Evolutionary conservation across 78 protist genomes (phyloP).

Genomic region (Isochrysis galbana): DNA sequence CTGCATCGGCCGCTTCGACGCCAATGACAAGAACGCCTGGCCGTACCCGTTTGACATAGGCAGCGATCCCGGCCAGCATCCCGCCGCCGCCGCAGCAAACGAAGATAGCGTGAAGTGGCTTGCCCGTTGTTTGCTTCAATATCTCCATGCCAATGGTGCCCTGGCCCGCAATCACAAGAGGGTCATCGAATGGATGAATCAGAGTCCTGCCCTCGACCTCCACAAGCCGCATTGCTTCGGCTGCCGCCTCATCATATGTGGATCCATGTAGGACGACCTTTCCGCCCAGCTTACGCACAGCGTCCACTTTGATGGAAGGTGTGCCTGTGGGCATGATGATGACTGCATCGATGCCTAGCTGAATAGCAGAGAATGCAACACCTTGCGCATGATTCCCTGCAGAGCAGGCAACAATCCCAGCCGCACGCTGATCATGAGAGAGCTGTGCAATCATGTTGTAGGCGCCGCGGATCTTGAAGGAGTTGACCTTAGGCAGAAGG

Average conservation of each 20-base stretch:
- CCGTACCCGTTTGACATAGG: slow-evolving; percentile 59
- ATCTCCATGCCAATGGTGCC: slow-evolving; percentile 28
- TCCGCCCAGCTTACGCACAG: slow-evolving; percentile 13
- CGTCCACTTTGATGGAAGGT: slow-evolving; percentile 66
- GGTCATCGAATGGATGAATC: slow-evolving; percentile 78
- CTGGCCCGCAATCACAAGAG: slow-evolving; percentile 69
- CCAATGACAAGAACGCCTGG: slow-evolving; percentile 56
- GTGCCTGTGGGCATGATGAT: slow-evolving; percentile 78
- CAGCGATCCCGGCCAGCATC: slow-evolving; percentile 59
- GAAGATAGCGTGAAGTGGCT: slow-evolving; percentile 52
- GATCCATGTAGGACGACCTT: slow-evolving; percentile 45
- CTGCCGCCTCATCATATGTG: slow-evolving; percentile 74
- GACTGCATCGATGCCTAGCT: slow-evolving; percentile 50
- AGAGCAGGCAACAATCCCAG: slow-evolving; percentile 59
- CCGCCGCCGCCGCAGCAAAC: slow-evolving; percentile 75
- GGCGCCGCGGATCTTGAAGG: slow-evolving; percentile 81
- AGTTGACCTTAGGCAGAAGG: too few species aligned
- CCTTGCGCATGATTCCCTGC: slow-evolving; percentile 89
- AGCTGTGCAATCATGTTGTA: slow-evolving; percentile 74
- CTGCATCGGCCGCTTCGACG: slow-evolving; percentile 68
- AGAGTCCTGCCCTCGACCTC: slow-evolving; percentile 32
- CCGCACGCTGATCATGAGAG: background rate
- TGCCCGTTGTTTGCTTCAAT: background rate
- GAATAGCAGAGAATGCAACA: slow-evolving; percentile 60
- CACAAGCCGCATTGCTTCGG: slow-evolving; percentile 32